Evolutionary conservation across 2,329 filamentous ascomycete genomes (phyloP).

Genomic region (Clonostachys sp.): DNA sequence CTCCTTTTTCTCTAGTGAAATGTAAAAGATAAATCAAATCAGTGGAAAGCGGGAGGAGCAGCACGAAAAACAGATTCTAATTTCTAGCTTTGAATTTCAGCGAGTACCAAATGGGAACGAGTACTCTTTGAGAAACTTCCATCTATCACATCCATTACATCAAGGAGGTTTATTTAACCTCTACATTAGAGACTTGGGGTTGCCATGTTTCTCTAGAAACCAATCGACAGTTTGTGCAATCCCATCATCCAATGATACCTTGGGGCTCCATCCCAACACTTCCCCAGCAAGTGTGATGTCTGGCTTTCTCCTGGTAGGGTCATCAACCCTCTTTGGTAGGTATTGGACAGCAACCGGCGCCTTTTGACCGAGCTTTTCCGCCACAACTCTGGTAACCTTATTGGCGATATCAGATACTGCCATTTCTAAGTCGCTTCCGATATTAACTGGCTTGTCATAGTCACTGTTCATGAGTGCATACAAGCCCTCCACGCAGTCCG

Average conservation of each 20-base stretch:
- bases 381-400: conserved; percentile 3
- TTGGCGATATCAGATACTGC: conserved; percentile 4
- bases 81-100: too few species aligned
- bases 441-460: conserved; percentile 4
- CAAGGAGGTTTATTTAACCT: too few species aligned
- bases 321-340: conserved; percentile 5
- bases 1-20: too few species aligned
- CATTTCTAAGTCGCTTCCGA: conserved; percentile 6
- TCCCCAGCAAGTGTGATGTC: conserved; percentile 4
- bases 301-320: conserved; percentile 5
- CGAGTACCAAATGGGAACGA: too few species aligned
- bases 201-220: conserved; percentile 1
- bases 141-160: too few species aligned
- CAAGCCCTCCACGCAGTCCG: conserved; percentile 4
- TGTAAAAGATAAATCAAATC: too few species aligned
- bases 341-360: conserved; percentile 1
- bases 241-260: conserved; percentile 4
- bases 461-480: conserved; percentile 4
- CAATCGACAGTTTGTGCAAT: conserved; percentile 4
- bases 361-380: conserved; percentile 2
- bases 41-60: too few species aligned
- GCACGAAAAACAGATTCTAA: too few species aligned
- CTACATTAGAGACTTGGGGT: too few species aligned
- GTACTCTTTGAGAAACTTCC: too few species aligned
- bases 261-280: conserved; percentile 3